These are phyloP conservation scores for Tulasnella sp. DNA, from an alignment of 768 basidiomycete genomes.

Conservation along the genomic window DNA sequence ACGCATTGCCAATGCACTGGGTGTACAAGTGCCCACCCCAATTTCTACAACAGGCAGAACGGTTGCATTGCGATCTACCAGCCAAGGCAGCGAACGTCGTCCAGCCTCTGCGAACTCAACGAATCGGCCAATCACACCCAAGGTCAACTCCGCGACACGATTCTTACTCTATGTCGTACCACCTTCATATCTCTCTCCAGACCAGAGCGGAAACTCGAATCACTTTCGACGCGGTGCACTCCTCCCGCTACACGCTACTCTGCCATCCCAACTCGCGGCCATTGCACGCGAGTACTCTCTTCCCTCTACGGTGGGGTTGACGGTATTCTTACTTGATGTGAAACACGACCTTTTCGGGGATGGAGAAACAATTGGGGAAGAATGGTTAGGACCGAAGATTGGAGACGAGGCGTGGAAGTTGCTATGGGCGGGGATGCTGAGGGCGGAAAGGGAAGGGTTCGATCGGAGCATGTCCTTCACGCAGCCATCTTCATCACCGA, in stretches of 20 bases:
- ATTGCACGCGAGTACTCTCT: conserved; percentile 92
- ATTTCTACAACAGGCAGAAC: conserved; percentile 8
- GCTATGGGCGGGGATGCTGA: conserved; percentile 45
- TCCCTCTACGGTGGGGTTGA: conserved; percentile 72
- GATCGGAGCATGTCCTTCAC: conserved; percentile 3
- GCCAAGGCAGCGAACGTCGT: conserved; percentile 14
- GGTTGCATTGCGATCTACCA: conserved; percentile 21
- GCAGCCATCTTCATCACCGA: conserved; percentile 14
- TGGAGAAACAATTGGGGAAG: conserved; percentile 24
- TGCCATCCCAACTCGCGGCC: conserved; percentile 71
- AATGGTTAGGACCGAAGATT: conserved; percentile 58
- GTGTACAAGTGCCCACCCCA: conserved; percentile 65
- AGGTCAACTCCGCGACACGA: conserved; percentile 33
- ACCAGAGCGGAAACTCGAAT: conserved; percentile 38
- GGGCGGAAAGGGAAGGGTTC: conserved; percentile 9
- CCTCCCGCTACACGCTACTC: conserved; percentile 70
- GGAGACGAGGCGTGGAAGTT: conserved; percentile 83
- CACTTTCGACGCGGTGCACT: conserved; percentile 79
- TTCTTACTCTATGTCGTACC: conserved; percentile 80
- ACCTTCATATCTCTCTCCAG: conserved; percentile 57
- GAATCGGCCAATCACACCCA: conserved; percentile 29
- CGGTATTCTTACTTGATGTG: conserved; percentile 63
- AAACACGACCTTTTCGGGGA: conserved; percentile 11
- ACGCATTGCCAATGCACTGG: conserved; percentile 76
- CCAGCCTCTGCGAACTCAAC: conserved; percentile 25